Conservation (phyloP, 2,329 filamentous ascomycete genomes). For the Hymenoscyphus albidus region DNA sequence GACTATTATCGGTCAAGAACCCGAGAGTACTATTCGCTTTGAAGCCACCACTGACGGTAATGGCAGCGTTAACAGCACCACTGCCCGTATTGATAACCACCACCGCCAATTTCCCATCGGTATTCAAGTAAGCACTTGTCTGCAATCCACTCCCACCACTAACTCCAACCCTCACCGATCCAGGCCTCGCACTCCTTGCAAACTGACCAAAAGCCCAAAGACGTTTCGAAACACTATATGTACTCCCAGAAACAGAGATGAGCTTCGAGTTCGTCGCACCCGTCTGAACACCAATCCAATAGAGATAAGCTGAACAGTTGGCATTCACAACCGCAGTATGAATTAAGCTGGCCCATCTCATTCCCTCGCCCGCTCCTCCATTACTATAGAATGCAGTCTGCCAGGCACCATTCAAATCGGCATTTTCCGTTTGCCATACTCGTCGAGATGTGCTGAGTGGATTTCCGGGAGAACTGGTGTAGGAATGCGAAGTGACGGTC, state of each 20-base stretch:
- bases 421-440: conserved; percentile 51
- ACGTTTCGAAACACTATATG: conserved; percentile 14
- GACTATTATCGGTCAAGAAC: conserved; percentile 7
- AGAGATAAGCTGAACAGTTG: conserved; percentile 50
- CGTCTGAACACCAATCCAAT: conserved; percentile 45
- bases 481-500: conserved; percentile 41
- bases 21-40: neutral
- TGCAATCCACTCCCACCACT: conserved; percentile 3
- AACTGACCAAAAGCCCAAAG: conserved; percentile 27
- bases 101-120: conserved; percentile 9
- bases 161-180: conserved; percentile 17
- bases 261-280: conserved; percentile 36
- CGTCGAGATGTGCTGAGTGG: conserved; percentile 41
- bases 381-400: conserved; percentile 45
- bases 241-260: conserved; percentile 10
- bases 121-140: conserved; percentile 13
- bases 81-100: conserved; percentile 8
- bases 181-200: conserved; percentile 19
- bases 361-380: conserved; percentile 47
- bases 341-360: conserved; percentile 54
- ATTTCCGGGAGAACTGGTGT: conserved; percentile 39
- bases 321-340: conserved; percentile 46
- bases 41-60: neutral
- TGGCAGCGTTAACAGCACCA: neutral
- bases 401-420: conserved; percentile 44